Evolutionary conservation across 768 basidiomycete species (phyloP), one percentile per base, ranked within the genome.

Genomic region (Boletus patriciae): DNA sequence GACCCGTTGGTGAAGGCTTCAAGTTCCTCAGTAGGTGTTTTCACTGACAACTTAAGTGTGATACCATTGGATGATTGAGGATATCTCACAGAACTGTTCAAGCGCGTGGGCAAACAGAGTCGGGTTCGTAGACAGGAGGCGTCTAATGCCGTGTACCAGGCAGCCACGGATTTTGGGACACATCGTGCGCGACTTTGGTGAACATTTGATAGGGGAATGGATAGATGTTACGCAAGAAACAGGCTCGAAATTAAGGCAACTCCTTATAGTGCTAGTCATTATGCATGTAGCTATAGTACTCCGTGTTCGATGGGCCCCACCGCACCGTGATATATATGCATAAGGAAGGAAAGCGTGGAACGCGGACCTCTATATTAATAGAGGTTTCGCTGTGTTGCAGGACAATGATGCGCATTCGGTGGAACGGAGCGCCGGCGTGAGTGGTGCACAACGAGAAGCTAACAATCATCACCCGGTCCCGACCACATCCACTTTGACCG

Each of bases 401-500:
- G 23, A 43, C 7, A n/a, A 4, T 7, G 5, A 23, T 43, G 12
- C 3, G 13, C n/a, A n/a, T 31, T 50, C 7, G 6, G 45, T 3
- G 42, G 34, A 23, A 27, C 2, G 11, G 27, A 49, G 19, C 10
- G n/a, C 25, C 44, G n/a, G n/a, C n/a, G n/a, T n/a, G 11, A 25
- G 13, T 27, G n/a, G 13, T 25, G 19, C 33, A 23, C 16, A 41
- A 23, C 18, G 27, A 16, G 15, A 0, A 18, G 19, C 19, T 13
- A 33, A 18, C 9, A 13, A 5, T 5, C 6, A 15, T 70, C 60
- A 80, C 3, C 75, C 80, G 19, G 90, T 75, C 66, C 90, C 87
- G 16, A 79, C 67, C 11, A 85, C 88, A 5, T 85, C 88, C 29
- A 92, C 77, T 56, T 78, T 85, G 47, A 91, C 88, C 6, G 72